A percentile compares a stretch with the other conserved stretches of the same genome.
Evolutionary conservation across 2,329 filamentous ascomycete genomes (phyloP).

Genomic region (Alternaria hordeiaustralica): DNA sequence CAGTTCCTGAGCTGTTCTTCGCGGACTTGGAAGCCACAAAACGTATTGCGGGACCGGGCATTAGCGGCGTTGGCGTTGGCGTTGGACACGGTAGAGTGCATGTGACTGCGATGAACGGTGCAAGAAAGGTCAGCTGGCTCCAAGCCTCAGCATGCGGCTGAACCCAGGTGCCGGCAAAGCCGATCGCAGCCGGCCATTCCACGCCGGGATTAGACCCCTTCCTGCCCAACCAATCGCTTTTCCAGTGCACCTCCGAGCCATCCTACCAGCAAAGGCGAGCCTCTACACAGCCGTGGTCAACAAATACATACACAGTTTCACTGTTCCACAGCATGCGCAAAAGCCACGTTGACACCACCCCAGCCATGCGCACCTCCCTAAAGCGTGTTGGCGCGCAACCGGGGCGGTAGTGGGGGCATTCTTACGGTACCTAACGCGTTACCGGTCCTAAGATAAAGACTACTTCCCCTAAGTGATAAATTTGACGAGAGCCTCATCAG

Average conservation of each 20-base stretch:
- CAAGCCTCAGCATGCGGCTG: neutral
- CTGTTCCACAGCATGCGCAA: neutral
- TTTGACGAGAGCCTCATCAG: conserved; percentile 25
- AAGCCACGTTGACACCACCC: neutral
- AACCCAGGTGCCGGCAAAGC: conserved; percentile 11
- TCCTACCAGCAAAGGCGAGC: neutral
- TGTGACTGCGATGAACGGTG: conserved; percentile 1
- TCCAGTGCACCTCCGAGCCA: neutral
- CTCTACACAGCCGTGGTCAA: neutral
- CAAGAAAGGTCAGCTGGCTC: conserved; percentile 18
- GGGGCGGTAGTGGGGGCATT: neutral
- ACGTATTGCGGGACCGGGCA: conserved; percentile 33
- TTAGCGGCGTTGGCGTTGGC: neutral
- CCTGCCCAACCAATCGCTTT: neutral
- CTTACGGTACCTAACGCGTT: neutral
- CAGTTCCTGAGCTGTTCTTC: conserved; percentile 15
- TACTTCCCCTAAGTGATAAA: conserved; percentile 43
- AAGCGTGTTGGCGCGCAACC: conserved; percentile 22
- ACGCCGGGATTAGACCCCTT: neutral
- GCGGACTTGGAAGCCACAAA: conserved; percentile 33
- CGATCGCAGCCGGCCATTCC: conserved; percentile 14
- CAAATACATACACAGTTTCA: neutral
- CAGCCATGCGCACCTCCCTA: conserved; percentile 23
- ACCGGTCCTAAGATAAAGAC: conserved; percentile 26
- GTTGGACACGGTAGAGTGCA: neutral